Conservation (phyloP, 148 eudicot species). For the Spergularia bocconei region DNA sequence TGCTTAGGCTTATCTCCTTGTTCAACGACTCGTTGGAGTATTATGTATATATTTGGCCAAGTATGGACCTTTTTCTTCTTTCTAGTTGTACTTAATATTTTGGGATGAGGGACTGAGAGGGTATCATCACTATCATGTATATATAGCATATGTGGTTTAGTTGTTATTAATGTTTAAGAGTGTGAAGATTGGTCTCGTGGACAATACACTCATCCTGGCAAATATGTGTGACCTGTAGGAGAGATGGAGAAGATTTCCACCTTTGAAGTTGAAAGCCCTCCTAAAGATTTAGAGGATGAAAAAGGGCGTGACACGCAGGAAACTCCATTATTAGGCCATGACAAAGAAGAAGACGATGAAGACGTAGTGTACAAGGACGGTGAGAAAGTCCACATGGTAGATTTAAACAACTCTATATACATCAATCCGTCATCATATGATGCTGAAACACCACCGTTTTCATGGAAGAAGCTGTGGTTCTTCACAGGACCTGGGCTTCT, state of each 20-base stretch:
- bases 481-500: slow-evolving; percentile 84
- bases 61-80: not conserved
- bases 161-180: not conserved
- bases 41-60: not conserved
- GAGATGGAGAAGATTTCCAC: slow-evolving; percentile 16
- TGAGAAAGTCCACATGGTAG: slow-evolving; percentile 48
- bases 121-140: not conserved
- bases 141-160: slow-evolving; percentile 5
- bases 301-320: slow-evolving; percentile 1
- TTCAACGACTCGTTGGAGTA: not conserved
- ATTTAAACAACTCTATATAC: slow-evolving; percentile 32
- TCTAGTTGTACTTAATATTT: not conserved
- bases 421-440: slow-evolving; percentile 26
- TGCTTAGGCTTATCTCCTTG: not conserved
- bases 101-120: not conserved
- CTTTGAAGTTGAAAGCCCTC: slow-evolving; percentile 10
- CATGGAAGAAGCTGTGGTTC: slow-evolving; percentile 75
- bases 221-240: not conserved
- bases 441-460: slow-evolving; percentile 43
- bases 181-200: not conserved
- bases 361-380: slow-evolving; percentile 50
- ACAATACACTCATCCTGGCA: not conserved
- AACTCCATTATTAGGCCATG: slow-evolving; percentile 5
- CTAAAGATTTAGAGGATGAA: not conserved
- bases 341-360: slow-evolving; percentile 13